Evolutionary conservation across 2,329 filamentous ascomycete genomes (phyloP), one percentile per base, ranked within the genome.

Genomic region (Gaeumannomyces sp.): DNA sequence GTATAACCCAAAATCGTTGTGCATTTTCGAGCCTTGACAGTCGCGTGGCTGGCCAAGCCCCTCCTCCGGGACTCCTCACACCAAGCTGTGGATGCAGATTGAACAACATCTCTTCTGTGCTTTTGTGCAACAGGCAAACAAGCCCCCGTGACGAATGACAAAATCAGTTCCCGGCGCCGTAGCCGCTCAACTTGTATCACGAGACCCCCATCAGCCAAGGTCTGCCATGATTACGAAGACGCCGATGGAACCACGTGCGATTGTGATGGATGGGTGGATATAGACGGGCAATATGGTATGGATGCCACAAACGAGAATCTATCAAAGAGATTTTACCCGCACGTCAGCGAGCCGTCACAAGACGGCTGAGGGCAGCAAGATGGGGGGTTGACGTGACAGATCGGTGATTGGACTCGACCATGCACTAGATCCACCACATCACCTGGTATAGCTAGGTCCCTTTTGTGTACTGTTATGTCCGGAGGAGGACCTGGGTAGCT

Each of bases 271-370:
- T 53, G 45, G 45, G 8, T 50, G 45, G 45, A 8, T 50, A 8
- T 50, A 22, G 38, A 22, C 6, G 45, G 19, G 14, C 19, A 6
- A n/a, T 1, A 22, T 16, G 6, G 45, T n/a, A n/a, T n/a, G 38
- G 45, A n/a, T 53, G 22, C 22, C 45, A 11, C 22, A 53, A 3
- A 25, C 19, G 38, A 45, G 45, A 53, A n/a, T n/a, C 22, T 53
- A 25, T 11, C 45, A 53, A 19, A 45, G 22, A 5, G 45, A 2
- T 65, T 68, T 67, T 65, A 66, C 59, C 65, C 67, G 67, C 64
- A 70, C 69, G 69, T 70, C 67, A 67, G 64, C 64, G 27, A 25
- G 59, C 19, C 33, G 65, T 69, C 69, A 69, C 69, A 68, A 67
- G 69, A 69, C 64, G 63, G 19, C 56, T n/a, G n/a, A 53, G 45